Percentiles rank a stretch among this genome's conserved stretches.
phyloP scores from a whole-genome alignment of 1,139 yeast species.

The Hansenula sp. region DNA sequence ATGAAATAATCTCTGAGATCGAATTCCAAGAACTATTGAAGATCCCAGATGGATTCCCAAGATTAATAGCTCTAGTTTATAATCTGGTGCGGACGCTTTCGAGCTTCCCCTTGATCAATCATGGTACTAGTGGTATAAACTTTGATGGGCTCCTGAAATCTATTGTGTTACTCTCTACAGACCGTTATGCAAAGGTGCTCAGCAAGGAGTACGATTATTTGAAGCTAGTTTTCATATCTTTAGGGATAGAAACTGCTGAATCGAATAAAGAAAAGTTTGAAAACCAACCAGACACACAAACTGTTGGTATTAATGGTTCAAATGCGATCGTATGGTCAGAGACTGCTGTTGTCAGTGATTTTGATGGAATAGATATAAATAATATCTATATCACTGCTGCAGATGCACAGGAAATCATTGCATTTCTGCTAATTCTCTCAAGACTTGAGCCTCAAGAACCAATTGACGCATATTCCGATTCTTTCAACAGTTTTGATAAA shows the following conservation, averaged over 20 bases:
- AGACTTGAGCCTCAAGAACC: constrained; percentile 27
- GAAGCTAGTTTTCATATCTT: constrained; percentile 36
- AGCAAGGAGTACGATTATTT: constrained; percentile 29
- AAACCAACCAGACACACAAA: constrained; percentile 7
- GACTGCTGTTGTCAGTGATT: constrained; percentile 22
- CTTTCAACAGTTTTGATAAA: constrained; percentile 16
- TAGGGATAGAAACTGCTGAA: constrained; percentile 23
- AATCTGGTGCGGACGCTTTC: constrained; percentile 32
- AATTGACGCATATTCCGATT: constrained; percentile 14
- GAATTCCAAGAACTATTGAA: constrained; percentile 27
- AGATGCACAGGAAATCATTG: constrained; percentile 35
- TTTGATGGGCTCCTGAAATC: constrained; percentile 40
- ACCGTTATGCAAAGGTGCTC: constrained; percentile 31
- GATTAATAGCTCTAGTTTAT: constrained; percentile 29
- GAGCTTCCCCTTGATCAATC: constrained; percentile 40
- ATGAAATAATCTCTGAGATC: constrained; percentile 24
- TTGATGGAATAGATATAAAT: constrained; percentile 30
- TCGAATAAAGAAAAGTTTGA: constrained; percentile 12
- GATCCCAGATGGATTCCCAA: constrained; percentile 26
- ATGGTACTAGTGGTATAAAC: constrained; percentile 30
- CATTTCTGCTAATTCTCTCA: constrained; percentile 39
- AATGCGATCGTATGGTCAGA: constrained; percentile 26
- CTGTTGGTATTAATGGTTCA: constrained; percentile 6
- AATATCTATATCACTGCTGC: constrained; percentile 32
- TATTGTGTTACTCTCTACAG: constrained; percentile 33